phyloP scores from a whole-genome alignment of 1,284 basidiomycete genomes.

The Porodaedalea pini region DNA sequence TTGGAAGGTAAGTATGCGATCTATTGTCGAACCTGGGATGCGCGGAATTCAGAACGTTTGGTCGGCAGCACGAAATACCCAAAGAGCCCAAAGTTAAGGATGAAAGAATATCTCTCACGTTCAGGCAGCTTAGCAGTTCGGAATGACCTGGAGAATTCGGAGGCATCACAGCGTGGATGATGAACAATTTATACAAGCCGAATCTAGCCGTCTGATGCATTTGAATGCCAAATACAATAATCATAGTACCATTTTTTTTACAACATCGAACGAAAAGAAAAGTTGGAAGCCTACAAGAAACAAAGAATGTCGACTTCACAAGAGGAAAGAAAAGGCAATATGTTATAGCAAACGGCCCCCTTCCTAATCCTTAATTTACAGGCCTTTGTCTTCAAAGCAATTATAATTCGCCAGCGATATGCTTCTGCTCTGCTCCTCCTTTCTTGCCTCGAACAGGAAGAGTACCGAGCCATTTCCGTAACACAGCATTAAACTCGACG shows the following conservation, averaged over 20 bases:
- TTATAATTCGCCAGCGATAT: background rate
- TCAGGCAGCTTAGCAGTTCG: conserved; percentile 31
- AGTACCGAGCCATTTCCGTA: conserved; percentile 39
- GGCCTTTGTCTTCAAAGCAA: too few relatives aligned
- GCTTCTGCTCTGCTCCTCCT: background rate
- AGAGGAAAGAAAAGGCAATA: too few relatives aligned
- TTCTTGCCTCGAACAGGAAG: background rate
- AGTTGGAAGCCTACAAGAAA: too few relatives aligned
- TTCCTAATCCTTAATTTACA: too few relatives aligned
- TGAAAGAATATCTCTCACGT: conserved; percentile 42
- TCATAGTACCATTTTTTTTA: too few relatives aligned
- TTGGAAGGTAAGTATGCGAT: conserved; percentile 39
- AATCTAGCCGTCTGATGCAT: too few relatives aligned
- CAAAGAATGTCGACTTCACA: too few relatives aligned
- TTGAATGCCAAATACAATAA: too few relatives aligned
- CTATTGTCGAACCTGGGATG: background rate
- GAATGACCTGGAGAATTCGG: background rate
- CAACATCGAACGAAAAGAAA: too few relatives aligned
- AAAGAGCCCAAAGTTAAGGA: conserved; percentile 34
- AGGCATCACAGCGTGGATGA: background rate
- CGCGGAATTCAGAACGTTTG: too few relatives aligned
- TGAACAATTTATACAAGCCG: too few relatives aligned
- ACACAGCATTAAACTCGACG: conserved; percentile 42
- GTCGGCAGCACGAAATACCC: conserved; percentile 43
- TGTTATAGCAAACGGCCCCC: too few relatives aligned